Evolutionary conservation across 192 early-diverging fungal genomes (phyloP), one percentile per base, ranked within the genome.

Genomic region (Backusella morwellensis): DNA sequence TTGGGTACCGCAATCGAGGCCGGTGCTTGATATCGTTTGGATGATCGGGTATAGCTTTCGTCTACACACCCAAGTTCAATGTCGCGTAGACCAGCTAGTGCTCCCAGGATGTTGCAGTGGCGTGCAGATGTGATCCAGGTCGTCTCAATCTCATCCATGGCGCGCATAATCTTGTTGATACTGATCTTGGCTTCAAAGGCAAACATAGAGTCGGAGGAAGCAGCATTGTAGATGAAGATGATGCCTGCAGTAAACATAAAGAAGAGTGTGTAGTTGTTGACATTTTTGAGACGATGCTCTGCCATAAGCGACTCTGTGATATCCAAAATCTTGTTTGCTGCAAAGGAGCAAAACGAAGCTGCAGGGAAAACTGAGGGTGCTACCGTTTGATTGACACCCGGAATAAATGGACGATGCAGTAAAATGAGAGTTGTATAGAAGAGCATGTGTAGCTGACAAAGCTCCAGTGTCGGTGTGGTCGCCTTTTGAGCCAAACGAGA

Each of bases 351-450:
- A 15, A 80, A 75, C 17, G 77, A 73, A 21, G 74, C 73, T 12
- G 77, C 72, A 23, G 76, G 79, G 36, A 80, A 84, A 12, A 66
- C 59, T 12, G 79, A 80, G 4, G 68, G 19, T 1, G 77, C 40
- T 3, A 42, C 42, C 0, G 68, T 41, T 26, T 70, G 73, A 3
- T 74, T 74, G 36, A 72, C 34, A 59, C 80, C 47, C 38, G 74
- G 79, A 83, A 84, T 86, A 74, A 88, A 88, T 0, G 86, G 87
- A 11, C 87, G 85, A 77, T 90, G 87, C 14, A 88, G 50, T 32
- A 90, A 75, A 68, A 87, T 87, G 35, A 90, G 71, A 1, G 78
- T 78, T 1, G 86, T 79, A 54, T 90, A 85, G 81, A 87, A 90
- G 19, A 86, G 59, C 70, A 88, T 82, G 23, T 90, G 89, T 4